Base-by-base conservation (phyloP, 1,284 basidiomycete species). In the Cryptococcus depauperatus region DNA sequence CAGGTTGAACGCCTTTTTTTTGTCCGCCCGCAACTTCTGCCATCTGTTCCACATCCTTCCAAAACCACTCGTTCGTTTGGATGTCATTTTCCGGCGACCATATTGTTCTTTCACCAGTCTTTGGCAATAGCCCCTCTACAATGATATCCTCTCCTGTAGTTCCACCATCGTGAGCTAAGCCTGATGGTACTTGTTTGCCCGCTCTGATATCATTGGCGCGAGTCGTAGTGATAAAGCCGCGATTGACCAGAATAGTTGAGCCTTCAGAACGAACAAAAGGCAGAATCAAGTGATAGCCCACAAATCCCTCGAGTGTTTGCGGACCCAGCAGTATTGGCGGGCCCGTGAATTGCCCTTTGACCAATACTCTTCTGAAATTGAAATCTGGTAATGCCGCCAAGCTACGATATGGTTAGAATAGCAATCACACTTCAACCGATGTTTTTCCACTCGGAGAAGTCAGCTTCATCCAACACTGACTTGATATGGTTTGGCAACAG, bases 21-120 rank as follows among this genome's bases (percentile, higher is more conserved):
- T 80, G 77, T 2, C 85, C 85, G 5, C 86, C 85, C n/a, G 62
- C 81, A 61, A 78, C 79, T 43, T 83, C 76, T 2, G 85, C 82
- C 81, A 99, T 91, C 26, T 80, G 78, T 14, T 79, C 74, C 2
- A 91, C 76, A 62, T 96, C 88, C 23, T 82, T 80, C 83, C 91
- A 96, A 61, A 88, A 91, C 92, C 93, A 99, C 62, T 81, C 77
- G 18, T 84, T 83, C 51, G 80, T 77, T 35, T 80, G 76, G 0
- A 87, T 84, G 44, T 81, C 76, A 65, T 98, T 99, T 39, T 87
- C 80, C 3, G 92, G 91, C 2, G 89, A 91, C 63, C 95, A 98
- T 4, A 40, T 62, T 54, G 35, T 65, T 51, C 54, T 70, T 48
- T 57, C 56, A 27, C 47, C 84, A 75, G 27, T 81, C 64, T 28